Evolutionary conservation across 1,284 basidiomycete genomes (phyloP).

Genomic region (Salmacisia buchloeana): DNA sequence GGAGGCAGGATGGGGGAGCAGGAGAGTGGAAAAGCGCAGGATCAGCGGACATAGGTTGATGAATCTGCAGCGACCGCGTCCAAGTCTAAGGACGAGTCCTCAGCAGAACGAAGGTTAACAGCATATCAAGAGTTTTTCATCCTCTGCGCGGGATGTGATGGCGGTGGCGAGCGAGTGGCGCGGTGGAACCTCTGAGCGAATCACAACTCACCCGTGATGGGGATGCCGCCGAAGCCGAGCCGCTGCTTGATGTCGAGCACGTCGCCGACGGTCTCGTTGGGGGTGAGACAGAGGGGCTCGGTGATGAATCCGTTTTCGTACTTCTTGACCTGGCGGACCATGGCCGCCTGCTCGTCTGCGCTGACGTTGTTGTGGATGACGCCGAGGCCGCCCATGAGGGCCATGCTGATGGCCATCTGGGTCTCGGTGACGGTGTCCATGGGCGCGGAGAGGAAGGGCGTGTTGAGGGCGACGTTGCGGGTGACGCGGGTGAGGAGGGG

Average conservation of each 20-base stretch:
- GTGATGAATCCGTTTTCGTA: slow-evolving; percentile 95
- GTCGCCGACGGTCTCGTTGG: slow-evolving; percentile 74
- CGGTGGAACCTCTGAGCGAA: too few species aligned
- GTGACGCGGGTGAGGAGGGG: slow-evolving; percentile 80
- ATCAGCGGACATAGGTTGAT: slow-evolving; percentile 53
- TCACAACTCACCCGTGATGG: slow-evolving; percentile 90
- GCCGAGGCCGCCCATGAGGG: slow-evolving; percentile 78
- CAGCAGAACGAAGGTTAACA: slow-evolving; percentile 82
- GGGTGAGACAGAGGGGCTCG: slow-evolving; percentile 73
- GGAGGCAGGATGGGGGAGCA: neutral
- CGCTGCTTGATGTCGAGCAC: slow-evolving; percentile 88
- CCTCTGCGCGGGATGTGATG: slow-evolving; percentile 27
- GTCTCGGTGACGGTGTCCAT: slow-evolving; percentile 99
- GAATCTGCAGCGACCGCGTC: slow-evolving; percentile 67
- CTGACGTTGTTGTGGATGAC: slow-evolving; percentile 98
- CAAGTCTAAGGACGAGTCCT: slow-evolving; percentile 61
- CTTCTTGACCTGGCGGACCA: slow-evolving; percentile 96
- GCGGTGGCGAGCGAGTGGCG: neutral
- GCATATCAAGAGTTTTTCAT: slow-evolving; percentile 55
- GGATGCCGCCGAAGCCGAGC: slow-evolving; percentile 93
- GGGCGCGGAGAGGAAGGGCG: slow-evolving; percentile 93
- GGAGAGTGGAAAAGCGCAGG: neutral
- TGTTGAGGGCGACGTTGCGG: slow-evolving; percentile 84
- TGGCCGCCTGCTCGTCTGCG: slow-evolving; percentile 79
- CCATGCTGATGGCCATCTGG: slow-evolving; percentile 78